These are phyloP conservation scores for Populus davidiana DNA, from an alignment of 345 rosid species.

Conservation along the genomic window DNA sequence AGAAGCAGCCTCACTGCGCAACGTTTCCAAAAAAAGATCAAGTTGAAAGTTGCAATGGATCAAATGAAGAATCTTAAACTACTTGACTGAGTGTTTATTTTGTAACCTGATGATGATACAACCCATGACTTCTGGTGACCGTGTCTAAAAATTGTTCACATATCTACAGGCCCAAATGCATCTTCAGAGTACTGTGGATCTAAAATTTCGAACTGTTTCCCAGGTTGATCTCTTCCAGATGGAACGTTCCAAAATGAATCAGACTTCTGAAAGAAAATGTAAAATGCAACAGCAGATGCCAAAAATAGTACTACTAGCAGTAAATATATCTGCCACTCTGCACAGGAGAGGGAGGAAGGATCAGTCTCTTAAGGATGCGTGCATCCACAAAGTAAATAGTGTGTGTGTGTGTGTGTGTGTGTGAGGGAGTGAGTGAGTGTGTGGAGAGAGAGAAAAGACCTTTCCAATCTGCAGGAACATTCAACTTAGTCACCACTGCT, in stretches of 20 bases:
- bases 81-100: background rate
- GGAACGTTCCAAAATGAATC: slow-evolving; percentile 87
- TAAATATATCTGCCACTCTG: slow-evolving; percentile 95
- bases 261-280: slow-evolving; percentile 76
- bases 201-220: slow-evolving; percentile 50
- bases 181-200: slow-evolving; percentile 70
- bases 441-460: slow-evolving; percentile 38
- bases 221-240: slow-evolving; percentile 44
- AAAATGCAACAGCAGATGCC: slow-evolving; percentile 74
- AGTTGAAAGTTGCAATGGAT: background rate
- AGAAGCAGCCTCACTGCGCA: background rate
- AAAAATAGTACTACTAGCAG: slow-evolving; percentile 69
- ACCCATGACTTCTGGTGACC: background rate
- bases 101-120: too few relatives aligned
- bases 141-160: slow-evolving; percentile 29
- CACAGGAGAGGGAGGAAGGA: slow-evolving; percentile 8
- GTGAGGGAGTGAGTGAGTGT: slow-evolving; percentile 5
- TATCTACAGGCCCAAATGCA: slow-evolving; percentile 57
- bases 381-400: background rate
- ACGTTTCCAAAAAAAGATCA: background rate
- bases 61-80: background rate
- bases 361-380: background rate
- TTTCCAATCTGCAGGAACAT: slow-evolving; percentile 93
- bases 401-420: background rate
- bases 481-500: slow-evolving; percentile 70